phyloP scores from a whole-genome alignment of 768 basidiomycete genomes.

The Xerocomus spinulosus region DNA sequence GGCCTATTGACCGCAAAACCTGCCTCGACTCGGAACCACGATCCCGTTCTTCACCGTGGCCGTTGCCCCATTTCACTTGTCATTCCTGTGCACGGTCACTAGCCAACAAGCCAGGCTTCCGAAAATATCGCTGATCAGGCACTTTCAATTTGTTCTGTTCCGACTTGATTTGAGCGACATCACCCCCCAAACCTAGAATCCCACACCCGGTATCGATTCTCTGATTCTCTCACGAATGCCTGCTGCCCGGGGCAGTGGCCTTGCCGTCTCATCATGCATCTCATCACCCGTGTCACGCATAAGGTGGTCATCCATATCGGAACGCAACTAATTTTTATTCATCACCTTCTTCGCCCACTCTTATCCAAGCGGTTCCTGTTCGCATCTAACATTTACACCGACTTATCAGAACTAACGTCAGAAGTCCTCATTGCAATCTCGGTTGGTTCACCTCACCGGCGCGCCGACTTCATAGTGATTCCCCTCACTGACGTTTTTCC shows the following conservation, averaged over 20 bases:
- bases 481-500: background rate
- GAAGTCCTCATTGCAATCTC: slow-evolving; percentile 5
- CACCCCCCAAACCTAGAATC: slow-evolving; percentile 6
- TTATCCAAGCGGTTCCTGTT: slow-evolving; percentile 4
- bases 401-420: slow-evolving; percentile 21
- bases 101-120: slow-evolving; percentile 11
- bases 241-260: background rate
- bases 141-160: slow-evolving; percentile 5
- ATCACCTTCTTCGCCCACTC: slow-evolving; percentile 2
- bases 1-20: background rate
- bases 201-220: slow-evolving; percentile 10
- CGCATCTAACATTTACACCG: slow-evolving; percentile 2
- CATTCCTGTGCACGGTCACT: background rate
- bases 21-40: background rate
- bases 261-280: slow-evolving; percentile 1
- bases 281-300: slow-evolving; percentile 7
- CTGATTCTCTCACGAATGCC: slow-evolving; percentile 27
- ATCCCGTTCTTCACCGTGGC: background rate
- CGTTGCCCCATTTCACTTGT: background rate
- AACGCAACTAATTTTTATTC: slow-evolving; percentile 9
- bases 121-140: slow-evolving; percentile 23
- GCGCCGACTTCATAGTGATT: slow-evolving; percentile 2
- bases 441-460: slow-evolving; percentile 2
- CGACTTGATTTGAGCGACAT: slow-evolving; percentile 3
- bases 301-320: slow-evolving; percentile 16